Base-by-base conservation (phyloP, 192 early-diverging fungal genomes). In the Podila horticola region DNA sequence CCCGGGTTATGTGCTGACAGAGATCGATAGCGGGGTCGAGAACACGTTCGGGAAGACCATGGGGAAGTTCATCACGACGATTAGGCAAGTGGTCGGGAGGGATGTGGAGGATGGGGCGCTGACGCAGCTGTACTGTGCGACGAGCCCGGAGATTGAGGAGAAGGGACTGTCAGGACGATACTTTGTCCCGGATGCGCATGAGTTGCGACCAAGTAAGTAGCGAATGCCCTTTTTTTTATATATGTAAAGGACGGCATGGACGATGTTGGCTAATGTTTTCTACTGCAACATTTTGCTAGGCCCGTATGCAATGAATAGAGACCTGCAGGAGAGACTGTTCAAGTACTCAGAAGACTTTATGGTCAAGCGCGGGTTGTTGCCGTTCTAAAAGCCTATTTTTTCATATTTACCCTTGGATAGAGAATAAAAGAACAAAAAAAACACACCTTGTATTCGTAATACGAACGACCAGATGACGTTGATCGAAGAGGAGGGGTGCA, bases 121-220 rank as follows among this genome's bases (percentile, higher is more conserved):
- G 31, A 86, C 82, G 3, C 83, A 83, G 52, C 50, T 88, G 5
- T 90, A 89, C 59, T 69, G 83, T 66, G 85, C 89, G 9, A 83
- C 86, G 1, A 86, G 85, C 28, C 88, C 88, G 28, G 83, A 90
- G 62, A 75, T 89, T 50, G 82, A 89, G 61, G 69, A 86, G 22
- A 85, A 85, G 34, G 68, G 76, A 51, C 22, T 75, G 28, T 62
- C 74, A 22, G 79, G 79, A 4, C 58, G 72, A 5, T 82, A 82
- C 58, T 85, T 85, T 64, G 71, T 74, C 9, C 84, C 84, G 13
- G 69, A 71, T 71, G 74, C 51, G n/a, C 69, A 77, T 68, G 77
- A 81, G 50, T 45, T 81, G 33, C 66, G 71, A 3, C 77, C 77
- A 59, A 58, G 76, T 79, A 66, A 64, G 31, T 20, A 24, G 0